phyloP scores from a whole-genome alignment of 2,329 filamentous ascomycete species.

The Cadophora malorum region DNA sequence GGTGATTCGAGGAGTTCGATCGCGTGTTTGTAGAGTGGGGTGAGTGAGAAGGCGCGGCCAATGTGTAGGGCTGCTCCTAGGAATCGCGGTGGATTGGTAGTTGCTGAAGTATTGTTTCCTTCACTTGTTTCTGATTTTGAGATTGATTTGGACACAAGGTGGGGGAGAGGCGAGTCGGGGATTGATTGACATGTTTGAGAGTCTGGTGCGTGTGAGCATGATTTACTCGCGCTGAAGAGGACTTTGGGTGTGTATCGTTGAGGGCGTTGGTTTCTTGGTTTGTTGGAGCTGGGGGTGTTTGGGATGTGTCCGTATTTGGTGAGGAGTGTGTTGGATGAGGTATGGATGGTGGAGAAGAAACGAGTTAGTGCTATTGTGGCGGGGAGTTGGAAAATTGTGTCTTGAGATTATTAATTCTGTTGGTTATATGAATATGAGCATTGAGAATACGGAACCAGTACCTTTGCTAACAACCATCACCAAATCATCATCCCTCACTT shows the following conservation, averaged over 20 bases:
- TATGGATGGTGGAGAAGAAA: constrained; percentile 56
- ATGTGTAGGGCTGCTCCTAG: constrained; percentile 57
- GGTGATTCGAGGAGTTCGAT: constrained; percentile 27
- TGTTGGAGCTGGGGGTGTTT: neutral
- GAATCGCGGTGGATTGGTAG: constrained; percentile 53
- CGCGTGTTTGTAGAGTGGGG: constrained; percentile 50
- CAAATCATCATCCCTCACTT: constrained; percentile 59
- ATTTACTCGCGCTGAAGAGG: constrained; percentile 61
- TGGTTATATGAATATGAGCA: neutral
- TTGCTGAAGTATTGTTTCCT: constrained; percentile 19
- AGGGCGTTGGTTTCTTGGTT: neutral
- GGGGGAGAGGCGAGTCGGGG: too few relatives aligned
- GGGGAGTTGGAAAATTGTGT: constrained; percentile 63
- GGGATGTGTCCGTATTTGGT: constrained; percentile 32
- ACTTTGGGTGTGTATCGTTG: constrained; percentile 58
- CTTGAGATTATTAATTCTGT: constrained; percentile 25
- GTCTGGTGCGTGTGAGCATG: constrained; percentile 51
- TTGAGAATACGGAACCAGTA: neutral
- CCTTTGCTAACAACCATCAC: constrained; percentile 58
- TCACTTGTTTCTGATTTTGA: too few relatives aligned
- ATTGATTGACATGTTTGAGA: constrained; percentile 59
- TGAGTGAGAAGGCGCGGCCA: constrained; percentile 56
- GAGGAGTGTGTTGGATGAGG: constrained; percentile 54
- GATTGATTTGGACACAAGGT: constrained; percentile 54
- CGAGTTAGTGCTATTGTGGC: constrained; percentile 61